A percentile compares a stretch with the other conserved stretches of the same genome.
phyloP scores from a whole-genome alignment of 2,329 filamentous ascomycete genomes.

The Calonectria honghensis region DNA sequence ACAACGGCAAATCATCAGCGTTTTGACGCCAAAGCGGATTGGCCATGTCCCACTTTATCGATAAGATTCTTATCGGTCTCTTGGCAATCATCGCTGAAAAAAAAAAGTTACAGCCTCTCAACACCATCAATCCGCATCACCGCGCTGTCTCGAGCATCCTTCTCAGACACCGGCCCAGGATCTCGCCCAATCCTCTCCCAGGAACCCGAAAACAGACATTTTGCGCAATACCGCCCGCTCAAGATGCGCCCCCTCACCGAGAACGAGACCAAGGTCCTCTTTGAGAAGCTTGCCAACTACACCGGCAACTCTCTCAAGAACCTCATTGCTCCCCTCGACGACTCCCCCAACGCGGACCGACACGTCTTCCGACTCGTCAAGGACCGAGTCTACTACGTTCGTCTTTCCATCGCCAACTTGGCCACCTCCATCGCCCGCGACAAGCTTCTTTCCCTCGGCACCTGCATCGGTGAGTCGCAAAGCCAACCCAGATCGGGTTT shows the following conservation, averaged over 20 bases:
- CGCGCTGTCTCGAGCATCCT: constrained; percentile 15
- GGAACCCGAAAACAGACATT: neutral
- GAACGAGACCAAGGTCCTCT: constrained; percentile 86
- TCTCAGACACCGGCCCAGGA: constrained; percentile 13
- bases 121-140: constrained; percentile 42
- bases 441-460: constrained; percentile 90
- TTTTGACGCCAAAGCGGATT: neutral
- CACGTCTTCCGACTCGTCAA: constrained; percentile 91
- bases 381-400: constrained; percentile 92
- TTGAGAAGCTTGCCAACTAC: constrained; percentile 95
- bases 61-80: constrained; percentile 52
- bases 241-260: constrained; percentile 90
- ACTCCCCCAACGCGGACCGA: constrained; percentile 81
- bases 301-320: constrained; percentile 90
- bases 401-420: constrained; percentile 91
- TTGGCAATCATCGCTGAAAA: neutral
- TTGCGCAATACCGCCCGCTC: neutral
- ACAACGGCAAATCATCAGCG: neutral
- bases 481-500: neutral
- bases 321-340: constrained; percentile 84
- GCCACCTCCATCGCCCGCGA: constrained; percentile 90
- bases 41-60: constrained; percentile 30
- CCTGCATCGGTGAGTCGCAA: constrained; percentile 78
- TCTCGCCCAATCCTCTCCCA: neutral
- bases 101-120: constrained; percentile 9